Conservation (phyloP, 2,329 filamentous ascomycete species). For the Zymoseptoria ardabiliae region DNA sequence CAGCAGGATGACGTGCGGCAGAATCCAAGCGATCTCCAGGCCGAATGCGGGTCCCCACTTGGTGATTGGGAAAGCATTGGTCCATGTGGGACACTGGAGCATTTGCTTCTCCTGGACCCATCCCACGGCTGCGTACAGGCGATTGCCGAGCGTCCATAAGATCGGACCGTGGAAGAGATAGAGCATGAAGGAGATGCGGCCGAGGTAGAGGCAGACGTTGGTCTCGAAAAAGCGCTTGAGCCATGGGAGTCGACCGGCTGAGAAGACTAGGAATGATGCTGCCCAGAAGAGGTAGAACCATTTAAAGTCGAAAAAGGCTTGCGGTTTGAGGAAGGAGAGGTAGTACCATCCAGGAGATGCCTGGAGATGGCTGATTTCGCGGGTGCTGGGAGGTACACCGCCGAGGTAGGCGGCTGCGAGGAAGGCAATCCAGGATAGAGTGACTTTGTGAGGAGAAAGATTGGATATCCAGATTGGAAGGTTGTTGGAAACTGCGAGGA, state of each 20-base stretch:
- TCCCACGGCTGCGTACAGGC: slow-evolving; percentile 56
- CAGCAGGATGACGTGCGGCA: slow-evolving; percentile 53
- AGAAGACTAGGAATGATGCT: slow-evolving; percentile 49
- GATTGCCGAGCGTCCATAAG: slow-evolving; percentile 53
- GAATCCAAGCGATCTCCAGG: slow-evolving; percentile 52
- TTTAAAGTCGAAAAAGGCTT: slow-evolving; percentile 28
- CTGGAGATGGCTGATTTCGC: slow-evolving; percentile 44
- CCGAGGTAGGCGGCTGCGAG: slow-evolving; percentile 49
- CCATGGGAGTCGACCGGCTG: slow-evolving; percentile 51
- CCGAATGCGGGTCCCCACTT: slow-evolving; percentile 49
- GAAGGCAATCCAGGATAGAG: slow-evolving; percentile 49
- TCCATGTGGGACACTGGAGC: slow-evolving; percentile 50
- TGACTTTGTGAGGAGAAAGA: slow-evolving; percentile 43
- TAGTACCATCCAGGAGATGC: slow-evolving; percentile 55
- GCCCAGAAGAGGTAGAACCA: slow-evolving; percentile 37
- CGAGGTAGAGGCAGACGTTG: slow-evolving; percentile 54
- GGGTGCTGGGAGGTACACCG: slow-evolving; percentile 51
- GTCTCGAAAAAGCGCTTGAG: slow-evolving; percentile 54
- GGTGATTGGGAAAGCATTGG: slow-evolving; percentile 49
- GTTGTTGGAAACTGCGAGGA: slow-evolving; percentile 44
- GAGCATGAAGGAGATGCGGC: slow-evolving; percentile 54
- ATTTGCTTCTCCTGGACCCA: slow-evolving; percentile 45
- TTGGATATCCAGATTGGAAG: slow-evolving; percentile 45
- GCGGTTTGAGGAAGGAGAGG: slow-evolving; percentile 45
- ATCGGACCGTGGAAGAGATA: slow-evolving; percentile 60